phyloP scores from a whole-genome alignment of 257 asterid genomes.

The Solanum paucissectum region DNA sequence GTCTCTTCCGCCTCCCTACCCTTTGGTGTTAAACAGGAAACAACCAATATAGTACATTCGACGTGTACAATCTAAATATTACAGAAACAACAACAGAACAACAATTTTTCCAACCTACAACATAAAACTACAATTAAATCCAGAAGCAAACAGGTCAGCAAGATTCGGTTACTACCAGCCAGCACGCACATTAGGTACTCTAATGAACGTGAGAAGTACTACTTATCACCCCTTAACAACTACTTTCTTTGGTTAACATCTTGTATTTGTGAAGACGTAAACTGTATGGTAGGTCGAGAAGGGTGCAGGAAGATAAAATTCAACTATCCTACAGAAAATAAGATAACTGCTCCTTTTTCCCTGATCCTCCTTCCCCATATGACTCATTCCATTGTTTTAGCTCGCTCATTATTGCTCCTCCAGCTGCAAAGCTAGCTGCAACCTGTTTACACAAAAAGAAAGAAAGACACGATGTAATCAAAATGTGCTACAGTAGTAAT shows the following conservation, averaged over 20 bases:
- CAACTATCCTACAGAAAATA: conserved; percentile 43
- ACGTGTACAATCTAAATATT: neutral
- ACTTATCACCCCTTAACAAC: neutral
- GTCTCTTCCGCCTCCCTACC: neutral
- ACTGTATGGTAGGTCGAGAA: neutral
- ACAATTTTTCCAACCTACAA: neutral
- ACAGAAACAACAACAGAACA: neutral
- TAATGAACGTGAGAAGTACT: neutral
- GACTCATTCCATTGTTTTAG: conserved; percentile 65
- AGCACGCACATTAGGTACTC: neutral
- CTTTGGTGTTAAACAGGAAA: neutral
- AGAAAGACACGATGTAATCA: neutral
- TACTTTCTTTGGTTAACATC: neutral
- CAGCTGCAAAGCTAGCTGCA: conserved; percentile 76
- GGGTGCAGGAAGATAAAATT: neutral
- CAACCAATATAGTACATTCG: neutral
- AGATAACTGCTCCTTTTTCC: conserved; percentile 72
- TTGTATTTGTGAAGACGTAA: neutral
- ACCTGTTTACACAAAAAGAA: conserved; percentile 15
- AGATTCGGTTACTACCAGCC: neutral
- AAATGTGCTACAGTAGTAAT: neutral
- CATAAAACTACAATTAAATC: neutral
- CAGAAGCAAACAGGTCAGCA: neutral
- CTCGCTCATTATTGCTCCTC: conserved; percentile 56
- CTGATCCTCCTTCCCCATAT: conserved; percentile 77